Evolutionary conservation across 331 rosid species (phyloP).

Genomic region (Malus hybrid): DNA sequence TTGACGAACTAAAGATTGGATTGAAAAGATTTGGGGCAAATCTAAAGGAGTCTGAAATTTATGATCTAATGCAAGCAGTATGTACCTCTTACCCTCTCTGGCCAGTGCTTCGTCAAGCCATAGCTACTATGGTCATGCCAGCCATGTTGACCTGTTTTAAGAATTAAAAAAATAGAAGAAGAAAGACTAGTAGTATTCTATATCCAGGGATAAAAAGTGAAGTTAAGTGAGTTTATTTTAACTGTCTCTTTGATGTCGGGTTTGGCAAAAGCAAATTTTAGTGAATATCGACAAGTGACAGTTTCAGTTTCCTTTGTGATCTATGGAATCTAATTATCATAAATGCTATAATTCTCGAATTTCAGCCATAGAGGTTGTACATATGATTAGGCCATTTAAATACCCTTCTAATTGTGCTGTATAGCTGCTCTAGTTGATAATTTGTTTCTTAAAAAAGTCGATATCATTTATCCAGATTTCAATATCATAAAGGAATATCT

Average conservation of each 20-base stretch:
- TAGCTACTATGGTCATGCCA: neutral
- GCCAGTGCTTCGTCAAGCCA: too few species aligned
- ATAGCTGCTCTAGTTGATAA: neutral
- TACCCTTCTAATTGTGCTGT: neutral
- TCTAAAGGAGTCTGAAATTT: slow-evolving; percentile 88
- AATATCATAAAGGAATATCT: neutral
- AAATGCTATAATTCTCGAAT: neutral
- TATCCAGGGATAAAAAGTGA: neutral
- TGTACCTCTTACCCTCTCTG: slow-evolving; percentile 16
- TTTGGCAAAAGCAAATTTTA: neutral
- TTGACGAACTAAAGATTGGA: slow-evolving; percentile 94
- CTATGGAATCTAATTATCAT: neutral
- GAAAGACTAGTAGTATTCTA: neutral
- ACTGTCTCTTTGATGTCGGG: neutral
- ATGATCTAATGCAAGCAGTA: slow-evolving; percentile 95
- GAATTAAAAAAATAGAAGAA: neutral
- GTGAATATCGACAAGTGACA: neutral
- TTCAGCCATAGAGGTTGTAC: neutral
- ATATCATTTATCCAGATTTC: neutral
- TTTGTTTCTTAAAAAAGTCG: neutral
- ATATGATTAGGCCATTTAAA: neutral
- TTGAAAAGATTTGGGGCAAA: slow-evolving; percentile 90
- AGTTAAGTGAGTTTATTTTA: neutral
- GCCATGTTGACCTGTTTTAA: neutral
- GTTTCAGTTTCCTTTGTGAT: too few species aligned